Conservation (phyloP, 495 filamentous ascomycete genomes). For the Cryomyces minteri region DNA sequence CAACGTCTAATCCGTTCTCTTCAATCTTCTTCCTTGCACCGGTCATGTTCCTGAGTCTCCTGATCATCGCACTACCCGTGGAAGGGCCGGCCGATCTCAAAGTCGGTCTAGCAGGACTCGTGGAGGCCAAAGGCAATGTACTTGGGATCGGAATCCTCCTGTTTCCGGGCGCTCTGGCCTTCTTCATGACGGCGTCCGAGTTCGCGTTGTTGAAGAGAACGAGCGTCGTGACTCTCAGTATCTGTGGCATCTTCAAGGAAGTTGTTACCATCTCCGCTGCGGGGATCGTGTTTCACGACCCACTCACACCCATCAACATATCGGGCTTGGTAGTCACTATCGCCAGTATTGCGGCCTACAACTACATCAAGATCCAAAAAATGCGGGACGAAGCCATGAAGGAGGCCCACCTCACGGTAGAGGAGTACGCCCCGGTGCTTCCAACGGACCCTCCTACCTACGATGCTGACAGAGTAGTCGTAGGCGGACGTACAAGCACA, state of each 20-base stretch:
- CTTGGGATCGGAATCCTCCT: constrained; percentile 45
- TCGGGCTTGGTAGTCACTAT: constrained; percentile 81
- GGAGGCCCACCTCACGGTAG: constrained; percentile 11
- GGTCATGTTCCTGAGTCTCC: constrained; percentile 77
- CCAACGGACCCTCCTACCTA: constrained; percentile 5
- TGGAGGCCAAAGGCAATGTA: constrained; percentile 42
- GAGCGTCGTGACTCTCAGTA: constrained; percentile 86
- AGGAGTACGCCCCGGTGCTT: constrained; percentile 14
- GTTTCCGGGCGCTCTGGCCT: constrained; percentile 83
- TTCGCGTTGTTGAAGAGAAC: constrained; percentile 92
- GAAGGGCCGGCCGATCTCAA: constrained; percentile 57
- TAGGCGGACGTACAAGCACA: constrained; percentile 2
- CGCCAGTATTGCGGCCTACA: constrained; percentile 69
- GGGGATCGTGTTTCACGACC: constrained; percentile 74
- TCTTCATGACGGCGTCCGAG: constrained; percentile 91
- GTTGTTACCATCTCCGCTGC: constrained; percentile 90
- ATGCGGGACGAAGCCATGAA: constrained; percentile 55
- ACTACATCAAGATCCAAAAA: constrained; percentile 80
- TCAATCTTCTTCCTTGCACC: constrained; percentile 94
- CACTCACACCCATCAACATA: constrained; percentile 75
- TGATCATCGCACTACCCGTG: constrained; percentile 65
- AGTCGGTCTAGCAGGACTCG: constrained; percentile 40
- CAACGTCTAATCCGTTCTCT: constrained; percentile 91
- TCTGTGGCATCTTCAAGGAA: constrained; percentile 98
- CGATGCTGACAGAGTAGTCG: constrained; percentile 1